phyloP scores from a whole-genome alignment of 176 grass and related monocot species.

The Rhynchospora breviuscula region DNA sequence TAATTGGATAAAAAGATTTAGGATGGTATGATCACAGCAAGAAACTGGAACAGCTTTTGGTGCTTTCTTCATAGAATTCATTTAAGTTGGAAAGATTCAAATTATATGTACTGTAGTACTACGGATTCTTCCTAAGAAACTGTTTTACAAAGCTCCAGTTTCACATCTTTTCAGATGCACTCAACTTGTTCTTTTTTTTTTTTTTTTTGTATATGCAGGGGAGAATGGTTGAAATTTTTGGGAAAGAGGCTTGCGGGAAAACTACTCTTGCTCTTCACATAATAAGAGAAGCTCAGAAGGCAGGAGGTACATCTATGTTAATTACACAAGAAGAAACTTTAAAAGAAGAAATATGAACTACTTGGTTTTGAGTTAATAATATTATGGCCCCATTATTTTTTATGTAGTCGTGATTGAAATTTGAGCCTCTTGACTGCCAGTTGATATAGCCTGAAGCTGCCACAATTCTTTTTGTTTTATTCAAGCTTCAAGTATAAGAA shows the following conservation, averaged over 20 bases:
- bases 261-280: conserved; percentile 95
- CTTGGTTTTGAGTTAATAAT: neutral
- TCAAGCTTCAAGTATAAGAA: neutral
- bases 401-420: neutral
- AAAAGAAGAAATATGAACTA: neutral
- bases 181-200: neutral
- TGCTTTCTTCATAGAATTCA: neutral
- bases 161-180: neutral
- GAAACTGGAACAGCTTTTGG: neutral
- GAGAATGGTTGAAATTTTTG: conserved; percentile 95
- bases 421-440: neutral
- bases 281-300: conserved; percentile 88
- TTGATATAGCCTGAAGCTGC: neutral
- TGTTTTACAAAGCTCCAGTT: neutral
- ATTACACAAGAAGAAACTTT: neutral
- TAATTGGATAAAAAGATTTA: neutral
- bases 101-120: neutral
- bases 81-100: neutral
- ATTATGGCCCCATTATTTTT: neutral
- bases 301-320: conserved; percentile 47
- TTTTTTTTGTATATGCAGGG: conserved; percentile 47
- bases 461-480: neutral
- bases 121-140: neutral
- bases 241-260: conserved; percentile 89
- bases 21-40: too few relatives aligned